Percentiles rank a stretch among this genome's conserved stretches.
Evolutionary conservation across 768 basidiomycete species (phyloP).

Genomic region (Russula vinacea): DNA sequence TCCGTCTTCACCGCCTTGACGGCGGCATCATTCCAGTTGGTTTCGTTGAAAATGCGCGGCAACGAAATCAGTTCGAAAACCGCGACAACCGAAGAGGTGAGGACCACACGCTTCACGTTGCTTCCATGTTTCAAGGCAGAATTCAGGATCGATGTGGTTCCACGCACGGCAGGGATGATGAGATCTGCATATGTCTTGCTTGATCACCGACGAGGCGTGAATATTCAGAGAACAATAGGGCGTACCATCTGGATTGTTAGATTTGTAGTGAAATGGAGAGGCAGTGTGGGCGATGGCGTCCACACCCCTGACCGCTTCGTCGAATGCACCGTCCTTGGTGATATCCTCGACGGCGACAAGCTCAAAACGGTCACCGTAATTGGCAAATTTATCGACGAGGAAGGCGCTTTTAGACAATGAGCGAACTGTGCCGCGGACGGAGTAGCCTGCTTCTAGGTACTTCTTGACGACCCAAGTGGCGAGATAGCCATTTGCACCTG

Average conservation of each 20-base stretch:
- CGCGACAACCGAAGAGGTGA: constrained; percentile 57
- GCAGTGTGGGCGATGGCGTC: constrained; percentile 70
- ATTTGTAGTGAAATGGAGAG: constrained; percentile 54
- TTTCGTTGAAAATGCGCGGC: constrained; percentile 30
- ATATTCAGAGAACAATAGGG: background rate
- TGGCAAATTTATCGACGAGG: constrained; percentile 52
- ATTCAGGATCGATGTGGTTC: constrained; percentile 61
- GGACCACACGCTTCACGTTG: constrained; percentile 56
- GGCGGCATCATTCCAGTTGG: constrained; percentile 55
- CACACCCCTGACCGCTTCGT: constrained; percentile 73
- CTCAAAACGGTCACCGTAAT: constrained; percentile 57
- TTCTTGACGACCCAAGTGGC: constrained; percentile 55
- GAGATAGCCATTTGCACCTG: constrained; percentile 60
- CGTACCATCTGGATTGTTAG: constrained; percentile 41
- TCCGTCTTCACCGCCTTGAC: constrained; percentile 46
- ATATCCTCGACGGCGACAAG: constrained; percentile 70
- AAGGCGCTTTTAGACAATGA: constrained; percentile 56
- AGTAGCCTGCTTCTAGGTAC: constrained; percentile 60
- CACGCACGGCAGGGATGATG: constrained; percentile 67
- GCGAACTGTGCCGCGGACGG: constrained; percentile 66
- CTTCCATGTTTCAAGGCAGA: constrained; percentile 56
- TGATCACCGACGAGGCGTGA: background rate
- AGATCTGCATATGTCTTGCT: constrained; percentile 43
- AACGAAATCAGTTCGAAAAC: constrained; percentile 35
- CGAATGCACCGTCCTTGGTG: constrained; percentile 59